These are phyloP conservation scores for Arctium lappa DNA, from an alignment of 129 eudicot genomes.

Conservation along the genomic window DNA sequence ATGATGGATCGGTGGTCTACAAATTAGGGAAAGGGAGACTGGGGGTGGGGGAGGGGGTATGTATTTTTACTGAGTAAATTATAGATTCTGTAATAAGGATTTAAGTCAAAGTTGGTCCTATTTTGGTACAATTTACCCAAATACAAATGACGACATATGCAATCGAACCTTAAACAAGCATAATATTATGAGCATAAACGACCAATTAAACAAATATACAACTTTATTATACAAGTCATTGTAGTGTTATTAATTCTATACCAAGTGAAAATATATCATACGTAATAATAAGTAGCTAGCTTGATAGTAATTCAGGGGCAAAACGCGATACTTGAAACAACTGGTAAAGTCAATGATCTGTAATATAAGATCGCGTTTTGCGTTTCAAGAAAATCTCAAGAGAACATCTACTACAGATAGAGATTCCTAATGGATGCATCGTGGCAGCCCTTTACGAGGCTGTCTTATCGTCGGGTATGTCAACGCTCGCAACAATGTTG, in stretches of 20 bases:
- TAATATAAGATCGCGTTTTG: not conserved
- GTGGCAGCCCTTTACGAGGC: not conserved
- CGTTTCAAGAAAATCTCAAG: not conserved
- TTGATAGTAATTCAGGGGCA: not conserved
- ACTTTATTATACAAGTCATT: not conserved
- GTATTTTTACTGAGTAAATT: too few relatives aligned
- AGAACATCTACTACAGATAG: not conserved
- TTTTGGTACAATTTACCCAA: not conserved
- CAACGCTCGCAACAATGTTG: conserved; percentile 46
- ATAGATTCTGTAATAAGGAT: not conserved
- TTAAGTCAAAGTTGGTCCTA: not conserved
- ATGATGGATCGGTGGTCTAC: too few relatives aligned
- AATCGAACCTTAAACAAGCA: not conserved
- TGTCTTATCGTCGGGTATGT: conserved; percentile 39
- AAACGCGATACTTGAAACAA: not conserved
- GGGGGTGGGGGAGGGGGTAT: too few relatives aligned
- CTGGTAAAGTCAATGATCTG: not conserved
- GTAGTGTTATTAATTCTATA: not conserved
- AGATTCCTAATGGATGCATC: not conserved
- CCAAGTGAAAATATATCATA: not conserved
- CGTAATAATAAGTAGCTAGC: not conserved
- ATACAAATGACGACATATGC: not conserved
- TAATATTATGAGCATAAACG: not conserved
- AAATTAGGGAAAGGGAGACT: too few relatives aligned
- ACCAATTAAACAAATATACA: not conserved